phyloP scores from a whole-genome alignment of 2,329 filamentous ascomycete genomes.

The Byssochlamys sp. region DNA sequence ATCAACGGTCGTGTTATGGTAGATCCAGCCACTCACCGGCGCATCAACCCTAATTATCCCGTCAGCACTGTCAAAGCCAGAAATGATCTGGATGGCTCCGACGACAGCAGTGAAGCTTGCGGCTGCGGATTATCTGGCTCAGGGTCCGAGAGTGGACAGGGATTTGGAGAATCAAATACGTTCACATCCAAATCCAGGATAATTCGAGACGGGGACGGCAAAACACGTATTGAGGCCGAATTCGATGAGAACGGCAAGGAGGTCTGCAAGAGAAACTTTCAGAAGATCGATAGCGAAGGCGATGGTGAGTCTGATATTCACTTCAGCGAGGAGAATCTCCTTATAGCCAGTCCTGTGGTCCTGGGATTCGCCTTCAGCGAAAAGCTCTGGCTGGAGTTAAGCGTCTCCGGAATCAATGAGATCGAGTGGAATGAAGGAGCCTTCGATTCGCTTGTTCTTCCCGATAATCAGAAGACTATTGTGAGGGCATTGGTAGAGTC shows the following conservation, averaged over 20 bases:
- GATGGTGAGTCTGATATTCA: constrained; percentile 34
- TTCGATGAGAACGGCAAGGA: constrained; percentile 48
- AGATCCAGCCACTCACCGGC: constrained; percentile 69
- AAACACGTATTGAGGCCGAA: constrained; percentile 43
- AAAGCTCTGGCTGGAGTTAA: constrained; percentile 84
- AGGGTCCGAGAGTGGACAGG: constrained; percentile 29
- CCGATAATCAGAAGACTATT: constrained; percentile 52
- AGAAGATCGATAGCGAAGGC: constrained; percentile 39
- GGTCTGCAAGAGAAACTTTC: constrained; percentile 49
- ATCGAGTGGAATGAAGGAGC: constrained; percentile 78
- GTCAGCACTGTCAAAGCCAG: constrained; percentile 65
- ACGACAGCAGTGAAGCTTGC: constrained; percentile 33
- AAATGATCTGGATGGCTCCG: constrained; percentile 47
- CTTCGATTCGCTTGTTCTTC: constrained; percentile 71
- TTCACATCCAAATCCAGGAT: constrained; percentile 42
- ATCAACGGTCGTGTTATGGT: constrained; percentile 84
- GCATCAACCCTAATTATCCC: constrained; percentile 77
- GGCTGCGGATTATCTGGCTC: constrained; percentile 26
- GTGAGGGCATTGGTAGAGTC: constrained; percentile 75
- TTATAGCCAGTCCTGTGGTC: constrained; percentile 74
- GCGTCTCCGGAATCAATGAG: constrained; percentile 65
- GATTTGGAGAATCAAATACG: constrained; percentile 26
- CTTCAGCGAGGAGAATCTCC: constrained; percentile 73
- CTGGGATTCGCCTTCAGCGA: constrained; percentile 80
- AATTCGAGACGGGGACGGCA: constrained; percentile 45